These are phyloP conservation scores for Marchantia polymorpha DNA, from an alignment of 225 moss, liverwort and hornwort species.

Conservation along the genomic window DNA sequence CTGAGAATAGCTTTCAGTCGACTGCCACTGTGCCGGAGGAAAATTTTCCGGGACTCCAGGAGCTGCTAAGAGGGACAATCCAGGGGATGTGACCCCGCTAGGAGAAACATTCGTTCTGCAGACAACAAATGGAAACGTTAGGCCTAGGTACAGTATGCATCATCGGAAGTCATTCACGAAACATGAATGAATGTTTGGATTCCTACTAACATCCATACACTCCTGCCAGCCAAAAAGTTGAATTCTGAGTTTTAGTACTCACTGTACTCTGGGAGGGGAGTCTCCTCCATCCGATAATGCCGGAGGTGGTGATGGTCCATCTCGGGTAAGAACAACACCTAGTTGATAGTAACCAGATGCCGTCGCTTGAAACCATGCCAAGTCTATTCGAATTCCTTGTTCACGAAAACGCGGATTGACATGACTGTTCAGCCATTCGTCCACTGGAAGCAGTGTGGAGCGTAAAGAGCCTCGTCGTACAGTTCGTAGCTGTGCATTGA, in stretches of 20 bases:
- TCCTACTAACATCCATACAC: not conserved
- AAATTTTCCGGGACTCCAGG: conserved; percentile 52
- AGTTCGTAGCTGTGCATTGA: conserved; percentile 86
- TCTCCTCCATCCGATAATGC: conserved; percentile 34
- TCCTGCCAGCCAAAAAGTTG: not conserved
- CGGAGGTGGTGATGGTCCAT: conserved; percentile 29
- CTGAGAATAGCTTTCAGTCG: conserved; percentile 64
- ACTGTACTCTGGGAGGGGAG: conserved; percentile 30
- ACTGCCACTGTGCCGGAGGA: conserved; percentile 76
- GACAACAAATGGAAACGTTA: not conserved
- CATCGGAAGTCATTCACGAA: not conserved
- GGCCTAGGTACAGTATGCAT: not conserved
- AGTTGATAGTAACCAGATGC: conserved; percentile 89
- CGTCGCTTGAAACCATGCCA: conserved; percentile 98
- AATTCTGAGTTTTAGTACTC: not conserved
- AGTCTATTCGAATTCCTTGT: conserved; percentile 74
- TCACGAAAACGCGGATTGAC: conserved; percentile 61
- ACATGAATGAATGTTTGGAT: not conserved
- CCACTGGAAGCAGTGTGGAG: conserved; percentile 70
- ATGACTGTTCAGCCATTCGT: conserved; percentile 71
- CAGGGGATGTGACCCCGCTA: not conserved
- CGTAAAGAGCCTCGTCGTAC: conserved; percentile 75
- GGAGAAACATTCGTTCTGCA: conserved; percentile 16
- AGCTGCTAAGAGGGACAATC: conserved; percentile 32
- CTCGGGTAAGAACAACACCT: conserved; percentile 73